phyloP scores from a whole-genome alignment of 2,329 filamentous ascomycete genomes.

The Massarina eburnea region DNA sequence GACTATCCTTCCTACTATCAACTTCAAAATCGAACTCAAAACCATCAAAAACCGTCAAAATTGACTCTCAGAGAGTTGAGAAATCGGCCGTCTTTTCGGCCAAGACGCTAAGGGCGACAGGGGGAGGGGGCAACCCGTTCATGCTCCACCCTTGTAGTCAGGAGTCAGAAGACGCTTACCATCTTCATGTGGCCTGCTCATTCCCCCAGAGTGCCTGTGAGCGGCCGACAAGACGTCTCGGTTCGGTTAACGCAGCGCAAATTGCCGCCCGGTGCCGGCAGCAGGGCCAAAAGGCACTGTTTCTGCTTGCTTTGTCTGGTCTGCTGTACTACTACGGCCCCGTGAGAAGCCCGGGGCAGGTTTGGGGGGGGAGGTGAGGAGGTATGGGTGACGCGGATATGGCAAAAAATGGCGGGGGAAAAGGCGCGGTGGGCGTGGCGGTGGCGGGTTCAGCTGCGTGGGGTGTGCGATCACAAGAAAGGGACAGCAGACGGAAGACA shows the following conservation, averaged over 20 bases:
- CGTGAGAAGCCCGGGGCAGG: background rate
- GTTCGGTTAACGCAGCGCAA: conserved; percentile 11
- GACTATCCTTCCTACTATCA: no score
- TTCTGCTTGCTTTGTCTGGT: background rate
- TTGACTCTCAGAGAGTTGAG: no score
- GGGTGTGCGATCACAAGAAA: background rate
- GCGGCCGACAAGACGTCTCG: conserved; percentile 12
- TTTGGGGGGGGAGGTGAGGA: background rate
- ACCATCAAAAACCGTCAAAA: no score
- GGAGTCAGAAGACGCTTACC: conserved; percentile 34
- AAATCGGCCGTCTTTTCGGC: no score
- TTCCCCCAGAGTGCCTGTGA: conserved; percentile 39
- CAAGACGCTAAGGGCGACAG: no score
- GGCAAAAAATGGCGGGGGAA: conserved; percentile 7
- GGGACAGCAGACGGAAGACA: background rate
- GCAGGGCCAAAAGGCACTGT: no score
- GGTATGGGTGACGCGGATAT: background rate
- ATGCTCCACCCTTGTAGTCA: no score
- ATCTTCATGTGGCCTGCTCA: conserved; percentile 45
- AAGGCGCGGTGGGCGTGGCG: background rate
- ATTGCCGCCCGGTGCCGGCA: conserved; percentile 2
- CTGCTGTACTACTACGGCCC: background rate
- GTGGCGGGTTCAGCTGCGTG: background rate
- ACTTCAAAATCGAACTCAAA: no score
- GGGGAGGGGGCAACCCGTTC: no score